Evolutionary conservation across 805 yeast species (phyloP).

Genomic region (Helenozyma rhizophorensis): DNA sequence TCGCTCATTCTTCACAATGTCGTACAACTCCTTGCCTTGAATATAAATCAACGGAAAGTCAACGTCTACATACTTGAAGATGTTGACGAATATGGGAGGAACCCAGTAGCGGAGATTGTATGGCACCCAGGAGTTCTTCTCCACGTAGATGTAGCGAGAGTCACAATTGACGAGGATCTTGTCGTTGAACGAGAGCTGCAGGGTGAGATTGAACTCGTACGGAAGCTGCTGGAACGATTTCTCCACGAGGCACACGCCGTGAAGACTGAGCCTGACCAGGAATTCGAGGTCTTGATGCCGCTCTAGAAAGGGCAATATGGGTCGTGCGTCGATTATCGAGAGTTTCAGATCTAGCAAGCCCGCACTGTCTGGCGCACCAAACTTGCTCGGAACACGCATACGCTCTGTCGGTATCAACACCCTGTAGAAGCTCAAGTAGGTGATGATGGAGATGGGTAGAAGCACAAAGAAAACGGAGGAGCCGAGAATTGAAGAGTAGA

Average conservation of each 20-base stretch:
- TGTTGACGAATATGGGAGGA: constrained; percentile 28
- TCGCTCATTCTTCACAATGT: background rate
- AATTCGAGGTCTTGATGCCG: constrained; percentile 9
- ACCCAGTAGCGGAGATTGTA: constrained; percentile 34
- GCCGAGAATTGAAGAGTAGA: constrained; percentile 10
- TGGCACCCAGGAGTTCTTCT: constrained; percentile 31
- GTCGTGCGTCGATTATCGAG: constrained; percentile 1
- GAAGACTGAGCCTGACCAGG: constrained; percentile 16
- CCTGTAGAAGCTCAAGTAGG: constrained; percentile 33
- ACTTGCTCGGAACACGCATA: constrained; percentile 9
- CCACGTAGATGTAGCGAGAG: constrained; percentile 23
- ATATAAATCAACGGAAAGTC: constrained; percentile 11
- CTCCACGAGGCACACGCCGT: constrained; percentile 21
- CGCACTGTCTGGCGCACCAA: constrained; percentile 2
- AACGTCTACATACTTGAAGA: constrained; percentile 11
- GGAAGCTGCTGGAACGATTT: constrained; percentile 15
- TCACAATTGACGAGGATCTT: constrained; percentile 26
- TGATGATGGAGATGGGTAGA: constrained; percentile 31
- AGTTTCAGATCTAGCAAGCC: background rate
- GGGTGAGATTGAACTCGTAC: constrained; percentile 7
- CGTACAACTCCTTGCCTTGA: constrained; percentile 8
- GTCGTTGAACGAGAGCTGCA: constrained; percentile 4
- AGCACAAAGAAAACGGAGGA: constrained; percentile 24
- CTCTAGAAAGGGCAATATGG: constrained; percentile 7
- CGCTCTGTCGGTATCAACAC: constrained; percentile 28